Percentiles rank a stretch among this genome's conserved stretches.
phyloP scores from a whole-genome alignment of 2,329 filamentous ascomycete species.

The Karstenula rhodostoma region DNA sequence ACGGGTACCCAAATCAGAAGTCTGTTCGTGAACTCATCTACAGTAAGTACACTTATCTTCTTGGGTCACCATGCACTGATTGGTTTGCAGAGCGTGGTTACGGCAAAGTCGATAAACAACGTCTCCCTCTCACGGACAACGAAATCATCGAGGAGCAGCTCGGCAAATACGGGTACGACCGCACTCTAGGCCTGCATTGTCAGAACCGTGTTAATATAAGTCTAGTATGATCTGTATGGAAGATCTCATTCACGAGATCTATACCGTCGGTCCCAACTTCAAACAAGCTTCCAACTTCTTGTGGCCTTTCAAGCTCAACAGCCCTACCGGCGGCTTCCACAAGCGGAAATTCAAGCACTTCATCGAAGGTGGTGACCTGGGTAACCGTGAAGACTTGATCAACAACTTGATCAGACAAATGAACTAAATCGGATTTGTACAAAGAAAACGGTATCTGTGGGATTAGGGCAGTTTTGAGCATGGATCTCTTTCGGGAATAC shows the following conservation, averaged over 20 bases:
- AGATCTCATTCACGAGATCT: conserved; percentile 95
- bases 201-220: background rate
- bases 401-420: conserved; percentile 96
- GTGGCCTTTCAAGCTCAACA: conserved; percentile 99
- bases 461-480: conserved; percentile 15
- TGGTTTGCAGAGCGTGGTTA: conserved; percentile 73
- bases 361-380: conserved; percentile 97
- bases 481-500: conserved; percentile 17
- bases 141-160: conserved; percentile 95
- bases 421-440: conserved; percentile 72
- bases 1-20: conserved; percentile 99
- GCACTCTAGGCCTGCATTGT: background rate
- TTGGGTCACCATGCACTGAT: conserved; percentile 60
- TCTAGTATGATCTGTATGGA: conserved; percentile 91
- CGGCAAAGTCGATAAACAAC: conserved; percentile 99
- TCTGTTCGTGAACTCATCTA: conserved; percentile 98
- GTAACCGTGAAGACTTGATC: conserved; percentile 99
- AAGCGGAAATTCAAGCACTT: conserved; percentile 99
- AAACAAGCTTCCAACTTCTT: conserved; percentile 99
- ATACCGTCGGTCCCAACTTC: conserved; percentile 73
- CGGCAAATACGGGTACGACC: conserved; percentile 79
- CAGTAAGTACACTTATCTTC: conserved; percentile 82
- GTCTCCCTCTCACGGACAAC: conserved; percentile 96
- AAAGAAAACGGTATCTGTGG: conserved; percentile 12
- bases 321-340: conserved; percentile 96